These are phyloP conservation scores for Globisporangium middletonii DNA, from an alignment of 352 stramenopile genomes.

Conservation along the genomic window DNA sequence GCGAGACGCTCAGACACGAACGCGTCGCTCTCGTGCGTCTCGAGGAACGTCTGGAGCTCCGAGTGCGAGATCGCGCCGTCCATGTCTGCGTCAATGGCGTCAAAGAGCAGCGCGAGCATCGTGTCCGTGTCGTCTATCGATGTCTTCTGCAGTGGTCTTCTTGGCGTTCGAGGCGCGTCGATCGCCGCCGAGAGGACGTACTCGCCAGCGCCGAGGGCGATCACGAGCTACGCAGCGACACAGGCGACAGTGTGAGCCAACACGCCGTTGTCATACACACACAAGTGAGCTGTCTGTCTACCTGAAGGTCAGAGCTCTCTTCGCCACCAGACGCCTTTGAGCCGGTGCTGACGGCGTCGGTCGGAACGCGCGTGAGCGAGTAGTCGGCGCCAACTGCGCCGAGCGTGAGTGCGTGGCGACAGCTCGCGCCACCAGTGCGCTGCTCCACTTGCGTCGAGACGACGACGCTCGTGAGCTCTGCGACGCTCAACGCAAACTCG, in stretches of 20 bases:
- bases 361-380: background rate
- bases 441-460: slow-evolving; percentile 1
- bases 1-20: background rate
- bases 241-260: background rate
- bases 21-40: slow-evolving; percentile 12
- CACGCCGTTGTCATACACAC: slow-evolving; percentile 6
- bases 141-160: background rate
- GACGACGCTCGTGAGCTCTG: slow-evolving; percentile 7
- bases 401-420: slow-evolving; percentile 7
- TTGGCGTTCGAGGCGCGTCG: background rate
- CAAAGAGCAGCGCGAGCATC: slow-evolving; percentile 38
- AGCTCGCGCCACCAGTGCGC: background rate
- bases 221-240: slow-evolving; percentile 8
- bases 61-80: slow-evolving; percentile 19
- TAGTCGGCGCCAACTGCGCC: slow-evolving; percentile 21
- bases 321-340: too few species aligned
- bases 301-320: too few species aligned
- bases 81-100: slow-evolving; percentile 40
- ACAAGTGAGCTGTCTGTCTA: background rate
- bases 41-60: slow-evolving; percentile 26
- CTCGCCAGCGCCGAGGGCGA: slow-evolving; percentile 28
- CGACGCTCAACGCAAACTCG: slow-evolving; percentile 11
- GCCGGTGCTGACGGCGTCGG: too few species aligned
- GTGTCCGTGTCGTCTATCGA: slow-evolving; percentile 8
- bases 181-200: slow-evolving; percentile 30